Evolutionary conservation across 768 basidiomycete genomes (phyloP), one percentile per base, ranked within the genome.

Genomic region (Cystofilobasidium capitatum): DNA sequence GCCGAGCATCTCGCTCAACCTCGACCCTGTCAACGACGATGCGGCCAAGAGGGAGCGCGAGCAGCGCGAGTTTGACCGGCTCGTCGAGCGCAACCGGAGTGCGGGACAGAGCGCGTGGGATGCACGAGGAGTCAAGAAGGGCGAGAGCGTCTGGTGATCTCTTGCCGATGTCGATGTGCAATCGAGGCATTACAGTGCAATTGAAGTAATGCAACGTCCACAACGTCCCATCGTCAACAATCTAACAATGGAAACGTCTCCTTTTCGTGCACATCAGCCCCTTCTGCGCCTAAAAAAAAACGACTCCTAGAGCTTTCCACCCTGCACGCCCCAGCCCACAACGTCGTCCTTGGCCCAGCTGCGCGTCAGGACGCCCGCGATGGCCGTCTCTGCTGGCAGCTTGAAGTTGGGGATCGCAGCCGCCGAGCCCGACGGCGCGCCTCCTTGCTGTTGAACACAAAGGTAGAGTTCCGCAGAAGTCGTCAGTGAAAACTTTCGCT

Each of bases 301-400:
- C n/a, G n/a, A n/a, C 58, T 60, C 24, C 37, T 40, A 29, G 2
- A 14, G 14, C 58, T 39, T 35, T 29, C 51, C 47, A 14, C 3
- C 24, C 22, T 47, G 17, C 17, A 12, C 45, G 1, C 31, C 42
- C 29, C 61, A 68, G 24, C 60, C 66, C 0, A 17, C 33, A 2
- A 68, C 66, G 3, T 22, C 42, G 17, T 33, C 47, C 44, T 37
- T 60, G 2, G 73, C 74, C 72, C 73, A 74, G 7, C 66, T 71
- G 0, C 61, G 64, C 5, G 73, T 70, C 10, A 75, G 69, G 0
- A 71, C 70, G 64, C 73, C 71, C 17, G 75, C 75, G 54, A 75
- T 75, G 12, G 74, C 74, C 1, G 72, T 75, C 31, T 65, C 72
- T 9, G 74, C 71, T 26, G 74, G 74, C 42, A 75, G 67, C 22